phyloP scores from a whole-genome alignment of 257 asterid genomes.

The Thymus mandschuricus region DNA sequence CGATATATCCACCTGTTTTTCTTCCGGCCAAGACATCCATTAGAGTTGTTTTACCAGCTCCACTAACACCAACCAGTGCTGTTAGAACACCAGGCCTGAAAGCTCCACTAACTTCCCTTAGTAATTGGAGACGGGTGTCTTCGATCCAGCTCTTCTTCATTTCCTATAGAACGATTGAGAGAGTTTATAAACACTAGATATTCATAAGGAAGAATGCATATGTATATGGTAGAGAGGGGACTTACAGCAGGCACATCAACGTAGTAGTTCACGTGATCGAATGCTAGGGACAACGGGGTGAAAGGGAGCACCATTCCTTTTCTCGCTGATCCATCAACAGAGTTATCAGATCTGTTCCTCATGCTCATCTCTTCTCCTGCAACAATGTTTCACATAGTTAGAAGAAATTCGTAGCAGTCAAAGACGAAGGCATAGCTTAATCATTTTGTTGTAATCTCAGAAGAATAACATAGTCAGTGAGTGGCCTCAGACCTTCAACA shows the following conservation, averaged over 20 bases:
- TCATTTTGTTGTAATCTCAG: neutral
- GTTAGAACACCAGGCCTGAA: conserved; percentile 89
- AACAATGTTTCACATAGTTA: conserved; percentile 26
- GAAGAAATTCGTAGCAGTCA: neutral
- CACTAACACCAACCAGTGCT: conserved; percentile 88
- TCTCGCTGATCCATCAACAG: conserved; percentile 37
- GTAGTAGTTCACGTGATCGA: conserved; percentile 81
- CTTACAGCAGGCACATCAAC: conserved; percentile 97
- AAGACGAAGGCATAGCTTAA: neutral
- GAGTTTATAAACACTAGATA: too few relatives aligned
- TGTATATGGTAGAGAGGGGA: neutral
- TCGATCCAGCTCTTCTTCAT: conserved; percentile 73
- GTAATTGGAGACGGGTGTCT: conserved; percentile 73
- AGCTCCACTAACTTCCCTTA: conserved; percentile 82
- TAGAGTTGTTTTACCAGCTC: conserved; percentile 90
- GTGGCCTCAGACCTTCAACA: conserved; percentile 42
- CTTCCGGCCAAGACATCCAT: conserved; percentile 96
- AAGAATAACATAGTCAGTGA: too few relatives aligned
- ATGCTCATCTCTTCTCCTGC: conserved; percentile 55
- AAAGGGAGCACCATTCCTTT: conserved; percentile 96
- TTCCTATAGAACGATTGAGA: conserved; percentile 48
- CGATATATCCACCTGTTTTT: conserved; percentile 76
- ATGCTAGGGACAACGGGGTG: conserved; percentile 84
- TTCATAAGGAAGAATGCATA: neutral
- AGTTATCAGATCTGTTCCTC: conserved; percentile 40